Evolutionary conservation across 148 eudicot species (phyloP).

Genomic region (Polygonum maritimum): DNA sequence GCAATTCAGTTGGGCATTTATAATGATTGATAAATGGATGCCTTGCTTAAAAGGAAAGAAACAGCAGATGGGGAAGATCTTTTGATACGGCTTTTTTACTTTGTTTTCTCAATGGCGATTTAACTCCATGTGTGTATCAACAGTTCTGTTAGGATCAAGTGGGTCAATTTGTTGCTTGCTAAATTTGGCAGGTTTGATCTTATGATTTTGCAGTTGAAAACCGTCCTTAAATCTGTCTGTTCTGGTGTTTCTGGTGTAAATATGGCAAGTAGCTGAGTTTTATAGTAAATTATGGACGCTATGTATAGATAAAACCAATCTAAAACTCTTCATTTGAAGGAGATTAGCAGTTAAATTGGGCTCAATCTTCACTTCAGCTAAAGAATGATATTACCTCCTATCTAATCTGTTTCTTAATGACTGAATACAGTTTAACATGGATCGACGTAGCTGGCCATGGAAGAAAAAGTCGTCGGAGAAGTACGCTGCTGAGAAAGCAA

Average conservation of each 20-base stretch:
- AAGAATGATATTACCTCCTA: neutral
- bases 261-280: neutral
- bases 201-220: neutral
- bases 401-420: neutral
- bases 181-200: neutral
- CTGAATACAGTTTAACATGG: slow-evolving; percentile 33
- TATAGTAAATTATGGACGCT: neutral
- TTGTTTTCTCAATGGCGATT: neutral
- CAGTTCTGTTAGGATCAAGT: neutral
- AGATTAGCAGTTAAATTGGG: neutral
- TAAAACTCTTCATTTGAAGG: too few species aligned
- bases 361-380: neutral
- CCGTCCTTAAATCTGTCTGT: neutral
- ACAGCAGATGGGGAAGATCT: neutral
- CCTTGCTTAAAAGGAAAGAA: neutral
- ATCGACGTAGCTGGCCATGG: slow-evolving; percentile 77
- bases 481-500: slow-evolving; percentile 31
- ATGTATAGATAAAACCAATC: too few species aligned
- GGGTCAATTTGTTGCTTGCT: neutral
- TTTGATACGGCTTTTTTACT: neutral
- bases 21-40: neutral
- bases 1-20: too few species aligned
- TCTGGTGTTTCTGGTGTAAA: neutral
- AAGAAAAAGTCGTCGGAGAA: slow-evolving; percentile 65
- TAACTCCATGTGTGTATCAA: neutral